These are phyloP conservation scores for Tillandsia fasciculata DNA, from an alignment of 176 grass and related monocot species.

Conservation along the genomic window DNA sequence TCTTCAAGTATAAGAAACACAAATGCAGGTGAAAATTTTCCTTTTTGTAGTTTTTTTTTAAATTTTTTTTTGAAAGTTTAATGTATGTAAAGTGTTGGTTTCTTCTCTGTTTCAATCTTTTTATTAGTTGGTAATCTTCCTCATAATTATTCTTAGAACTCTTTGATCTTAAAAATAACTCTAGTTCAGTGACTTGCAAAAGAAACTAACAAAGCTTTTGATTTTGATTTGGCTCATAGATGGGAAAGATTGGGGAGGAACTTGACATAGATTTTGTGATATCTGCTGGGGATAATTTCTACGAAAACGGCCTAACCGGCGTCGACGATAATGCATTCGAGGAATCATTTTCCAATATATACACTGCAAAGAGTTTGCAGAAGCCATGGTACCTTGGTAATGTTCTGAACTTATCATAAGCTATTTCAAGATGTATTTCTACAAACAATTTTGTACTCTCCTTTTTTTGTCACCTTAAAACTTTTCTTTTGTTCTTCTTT, in stretches of 20 bases:
- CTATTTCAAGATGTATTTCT: not conserved
- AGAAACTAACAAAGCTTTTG: not conserved
- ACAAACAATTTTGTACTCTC: not conserved
- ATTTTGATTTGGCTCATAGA: slow-evolving; percentile 22
- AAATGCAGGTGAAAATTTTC: too few species aligned
- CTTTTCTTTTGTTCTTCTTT: not conserved
- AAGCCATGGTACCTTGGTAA: slow-evolving; percentile 82
- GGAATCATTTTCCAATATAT: slow-evolving; percentile 68
- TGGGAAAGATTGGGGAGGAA: slow-evolving; percentile 54
- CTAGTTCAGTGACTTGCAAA: not conserved
- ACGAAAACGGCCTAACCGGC: slow-evolving; percentile 52
- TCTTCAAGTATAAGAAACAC: too few species aligned
- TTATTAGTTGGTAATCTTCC: too few species aligned
- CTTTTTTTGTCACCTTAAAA: not conserved
- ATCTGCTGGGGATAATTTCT: slow-evolving; percentile 85
- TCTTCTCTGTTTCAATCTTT: too few species aligned
- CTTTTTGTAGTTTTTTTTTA: too few species aligned
- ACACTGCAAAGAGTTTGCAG: slow-evolving; percentile 65
- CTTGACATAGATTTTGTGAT: slow-evolving; percentile 63
- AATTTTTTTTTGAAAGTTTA: too few species aligned
- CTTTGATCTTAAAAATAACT: not conserved
- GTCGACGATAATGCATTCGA: slow-evolving; percentile 56
- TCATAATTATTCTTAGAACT: not conserved
- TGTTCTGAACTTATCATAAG: not conserved
- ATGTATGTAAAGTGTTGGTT: too few species aligned